phyloP scores from a whole-genome alignment of 306 rosid genomes.

The Acacia melanoxylon region DNA sequence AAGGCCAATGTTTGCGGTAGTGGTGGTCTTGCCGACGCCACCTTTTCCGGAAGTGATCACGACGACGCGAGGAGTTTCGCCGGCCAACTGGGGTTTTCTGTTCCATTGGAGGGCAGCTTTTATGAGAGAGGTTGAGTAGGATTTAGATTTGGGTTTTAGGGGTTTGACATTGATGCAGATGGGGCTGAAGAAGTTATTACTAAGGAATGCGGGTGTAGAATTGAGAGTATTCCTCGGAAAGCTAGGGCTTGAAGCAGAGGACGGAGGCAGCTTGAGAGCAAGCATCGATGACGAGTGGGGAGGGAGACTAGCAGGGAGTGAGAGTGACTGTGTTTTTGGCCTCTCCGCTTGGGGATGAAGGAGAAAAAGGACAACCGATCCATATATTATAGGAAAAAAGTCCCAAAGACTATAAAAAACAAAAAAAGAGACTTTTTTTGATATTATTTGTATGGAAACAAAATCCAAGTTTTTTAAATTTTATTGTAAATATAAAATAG shows the following conservation, averaged over 20 bases:
- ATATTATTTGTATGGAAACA: no score
- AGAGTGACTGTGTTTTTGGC: neutral
- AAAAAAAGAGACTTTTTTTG: no score
- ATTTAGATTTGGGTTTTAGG: slow-evolving; percentile 38
- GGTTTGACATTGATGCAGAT: slow-evolving; percentile 33
- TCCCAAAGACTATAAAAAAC: no score
- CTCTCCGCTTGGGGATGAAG: neutral
- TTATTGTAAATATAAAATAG: no score
- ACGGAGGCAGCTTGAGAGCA: slow-evolving; percentile 37
- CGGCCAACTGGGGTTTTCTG: slow-evolving; percentile 86
- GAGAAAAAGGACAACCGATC: no score
- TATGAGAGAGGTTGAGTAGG: slow-evolving; percentile 16
- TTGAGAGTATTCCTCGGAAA: slow-evolving; percentile 17
- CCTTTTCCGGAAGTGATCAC: slow-evolving; percentile 96
- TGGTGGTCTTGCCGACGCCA: slow-evolving; percentile 93
- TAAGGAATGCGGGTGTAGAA: slow-evolving; percentile 11
- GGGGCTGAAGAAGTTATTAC: slow-evolving; percentile 34
- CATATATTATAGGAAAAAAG: no score
- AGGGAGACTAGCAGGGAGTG: neutral
- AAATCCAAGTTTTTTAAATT: no score
- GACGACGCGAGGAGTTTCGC: slow-evolving; percentile 87
- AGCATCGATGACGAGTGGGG: slow-evolving; percentile 46
- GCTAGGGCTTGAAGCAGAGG: neutral
- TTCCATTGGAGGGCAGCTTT: slow-evolving; percentile 82
- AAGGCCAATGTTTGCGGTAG: slow-evolving; percentile 93